These are phyloP conservation scores for Sideroxylon spinosum DNA, from an alignment of 179 eudicot genomes.

Conservation along the genomic window DNA sequence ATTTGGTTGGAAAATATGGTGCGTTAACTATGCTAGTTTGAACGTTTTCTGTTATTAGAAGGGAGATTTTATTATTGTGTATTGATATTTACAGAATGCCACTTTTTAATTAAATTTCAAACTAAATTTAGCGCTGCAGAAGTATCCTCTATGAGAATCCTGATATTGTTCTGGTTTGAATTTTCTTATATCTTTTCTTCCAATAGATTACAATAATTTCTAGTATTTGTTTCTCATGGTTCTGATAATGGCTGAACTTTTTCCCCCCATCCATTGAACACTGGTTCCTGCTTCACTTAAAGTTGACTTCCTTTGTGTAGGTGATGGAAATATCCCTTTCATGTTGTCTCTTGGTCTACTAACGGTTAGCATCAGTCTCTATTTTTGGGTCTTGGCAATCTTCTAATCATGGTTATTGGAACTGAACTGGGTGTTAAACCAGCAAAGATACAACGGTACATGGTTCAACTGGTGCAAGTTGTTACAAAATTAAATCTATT, in stretches of 20 bases:
- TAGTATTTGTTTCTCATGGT: not conserved
- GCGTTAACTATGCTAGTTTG: constrained; percentile 20
- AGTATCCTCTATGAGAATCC: not conserved
- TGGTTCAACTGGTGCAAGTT: too few relatives aligned
- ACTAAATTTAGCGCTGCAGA: not conserved
- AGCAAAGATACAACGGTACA: too few relatives aligned
- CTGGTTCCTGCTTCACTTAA: not conserved
- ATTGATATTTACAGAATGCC: not conserved
- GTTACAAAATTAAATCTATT: too few relatives aligned
- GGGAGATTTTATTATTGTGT: not conserved
- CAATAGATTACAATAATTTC: not conserved
- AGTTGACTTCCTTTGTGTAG: constrained; percentile 35
- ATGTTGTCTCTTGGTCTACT: constrained; percentile 79
- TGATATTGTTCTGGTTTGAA: not conserved
- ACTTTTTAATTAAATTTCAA: not conserved
- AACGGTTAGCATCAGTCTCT: constrained; percentile 52
- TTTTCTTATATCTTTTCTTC: not conserved
- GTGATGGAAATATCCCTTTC: constrained; percentile 91
- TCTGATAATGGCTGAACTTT: not conserved
- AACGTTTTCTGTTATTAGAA: not conserved
- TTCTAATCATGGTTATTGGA: not conserved
- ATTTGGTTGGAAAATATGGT: constrained; percentile 89
- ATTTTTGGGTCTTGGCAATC: constrained; percentile 1
- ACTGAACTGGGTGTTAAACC: too few relatives aligned
- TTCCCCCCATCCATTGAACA: not conserved